phyloP scores from a whole-genome alignment of 805 yeast genomes.

The Ogataea pignaliae region DNA sequence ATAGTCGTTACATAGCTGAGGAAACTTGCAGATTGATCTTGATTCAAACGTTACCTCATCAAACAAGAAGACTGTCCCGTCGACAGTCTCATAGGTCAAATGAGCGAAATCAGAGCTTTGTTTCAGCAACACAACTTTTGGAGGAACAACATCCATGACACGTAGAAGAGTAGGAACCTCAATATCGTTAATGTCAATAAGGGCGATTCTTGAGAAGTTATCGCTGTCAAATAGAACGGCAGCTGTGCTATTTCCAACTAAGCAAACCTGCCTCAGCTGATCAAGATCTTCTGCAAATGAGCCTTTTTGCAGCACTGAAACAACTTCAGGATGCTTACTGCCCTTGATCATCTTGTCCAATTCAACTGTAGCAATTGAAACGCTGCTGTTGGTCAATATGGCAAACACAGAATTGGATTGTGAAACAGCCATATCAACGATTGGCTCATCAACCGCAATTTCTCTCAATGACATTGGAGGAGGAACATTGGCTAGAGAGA shows the following conservation, averaged over 20 bases:
- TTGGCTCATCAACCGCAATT: constrained; percentile 48
- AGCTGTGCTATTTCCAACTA: constrained; percentile 45
- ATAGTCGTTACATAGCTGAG: constrained; percentile 63
- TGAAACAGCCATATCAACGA: constrained; percentile 63
- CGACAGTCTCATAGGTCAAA: constrained; percentile 56
- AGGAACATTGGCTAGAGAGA: constrained; percentile 82
- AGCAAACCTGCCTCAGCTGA: constrained; percentile 58
- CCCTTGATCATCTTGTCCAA: constrained; percentile 36
- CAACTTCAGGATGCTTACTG: constrained; percentile 43
- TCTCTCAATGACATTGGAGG: constrained; percentile 86
- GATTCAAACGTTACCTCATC: constrained; percentile 28
- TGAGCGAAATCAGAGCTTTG: constrained; percentile 47
- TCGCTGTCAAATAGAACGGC: constrained; percentile 60
- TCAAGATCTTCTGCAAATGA: constrained; percentile 40
- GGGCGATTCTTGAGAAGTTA: constrained; percentile 43
- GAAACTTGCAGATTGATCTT: constrained; percentile 46
- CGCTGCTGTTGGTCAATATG: constrained; percentile 43
- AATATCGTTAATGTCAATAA: constrained; percentile 43
- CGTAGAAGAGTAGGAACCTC: constrained; percentile 38
- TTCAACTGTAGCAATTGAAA: constrained; percentile 46
- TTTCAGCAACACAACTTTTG: constrained; percentile 50
- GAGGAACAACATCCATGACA: constrained; percentile 41
- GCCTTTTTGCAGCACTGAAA: constrained; percentile 28
- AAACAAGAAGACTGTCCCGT: constrained; percentile 51
- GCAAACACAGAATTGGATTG: constrained; percentile 56